Base-by-base conservation (phyloP, 1,139 yeast species). In the Pichia sp. region DNA sequence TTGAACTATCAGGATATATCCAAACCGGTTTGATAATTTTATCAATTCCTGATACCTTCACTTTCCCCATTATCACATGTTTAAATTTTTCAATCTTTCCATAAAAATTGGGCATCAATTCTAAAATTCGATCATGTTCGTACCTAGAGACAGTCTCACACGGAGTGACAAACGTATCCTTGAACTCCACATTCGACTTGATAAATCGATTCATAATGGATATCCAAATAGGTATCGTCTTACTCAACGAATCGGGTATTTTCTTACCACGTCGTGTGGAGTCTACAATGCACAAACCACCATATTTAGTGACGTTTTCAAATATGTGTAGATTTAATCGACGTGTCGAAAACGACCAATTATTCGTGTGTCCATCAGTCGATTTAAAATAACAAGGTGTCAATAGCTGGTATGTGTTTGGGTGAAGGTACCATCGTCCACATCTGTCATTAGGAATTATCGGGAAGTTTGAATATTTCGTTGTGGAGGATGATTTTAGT, bases 151-250 rank as follows among this genome's bases (percentile, higher is more conserved):
- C 80, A 30, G 78, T 69, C 15, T 63, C 67, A 0, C 69, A 66
- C 0, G 95, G 92, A 1, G 79, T 65, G 44, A 65, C 65, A 16
- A 80, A 63, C 58, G 65, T 27, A 1, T 53, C 52, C 6, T 58
- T 62, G 18, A 58, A 70, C 4, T 63, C 24, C 4, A 40, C 43
- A 2, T 23, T 15, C 1, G 60, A 77, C 51, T 72, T 72, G 58
- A 79, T 64, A 0, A 81, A 67, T 32, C 67, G 65, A 59, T 85
- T 85, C 26, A 88, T 53, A 7, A 87, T 92, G 0, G 92, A 85
- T 65, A 95, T 85, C 97, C 97, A 89, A 3, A 86, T 84, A 0
- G 96, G 96, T 1, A 88, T 71, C 0, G 96, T 88, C 58, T 88
- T 89, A 59, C 88, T 82, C 11, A 87, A 67, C 0, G 96, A 85